Evolutionary conservation across 192 early-diverging fungal genomes (phyloP), one percentile per base, ranked within the genome.

Genomic region (Backusella macrospora): DNA sequence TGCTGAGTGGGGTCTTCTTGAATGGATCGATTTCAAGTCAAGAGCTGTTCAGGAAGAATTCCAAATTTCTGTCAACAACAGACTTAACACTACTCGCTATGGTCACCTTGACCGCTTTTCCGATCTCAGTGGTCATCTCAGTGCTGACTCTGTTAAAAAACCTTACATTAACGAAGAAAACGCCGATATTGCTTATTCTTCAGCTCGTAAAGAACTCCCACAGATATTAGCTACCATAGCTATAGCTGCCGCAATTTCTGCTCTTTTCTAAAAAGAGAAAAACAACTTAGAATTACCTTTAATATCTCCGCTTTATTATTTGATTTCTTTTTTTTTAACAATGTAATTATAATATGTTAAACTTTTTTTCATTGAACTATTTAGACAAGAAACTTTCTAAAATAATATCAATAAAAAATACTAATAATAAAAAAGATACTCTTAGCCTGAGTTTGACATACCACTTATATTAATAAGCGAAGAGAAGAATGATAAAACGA

Each of bases 11-110:
- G 84, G 84, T 80, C 37, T 85, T 34, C 67, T 83, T 23, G 75
- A 83, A 73, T 85, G 84, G 84, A 81, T 85, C 40, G 37, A 46
- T 42, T 42, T 52, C 26, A 85, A 78, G 70, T 49, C 73, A 4
- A 21, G 71, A 3, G 73, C 78, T 55, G 84, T 85, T 23, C 52
- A 59, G 52, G 21, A 6, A 6, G 52, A 59, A 4, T 59, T 59
- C n/a, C 10, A n/a, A 4, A 23, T 59, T 10, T 26, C 52, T 59
- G 52, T 59, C 52, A 59, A 59, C 21, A 59, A 59, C 21, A 59
- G 52, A 59, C 52, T 59, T 26, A 59, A 59, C 13, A 59, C 52
- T 59, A 59, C 52, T 23, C 52, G 52, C 4, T 59, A 59, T 59
- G 52, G 52, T n/a, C 52, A 59, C 26, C 52, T 59, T 10, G 26